Evolutionary conservation across 2,329 filamentous ascomycete genomes (phyloP).

Genomic region (Ophiocordyceps robertsii): DNA sequence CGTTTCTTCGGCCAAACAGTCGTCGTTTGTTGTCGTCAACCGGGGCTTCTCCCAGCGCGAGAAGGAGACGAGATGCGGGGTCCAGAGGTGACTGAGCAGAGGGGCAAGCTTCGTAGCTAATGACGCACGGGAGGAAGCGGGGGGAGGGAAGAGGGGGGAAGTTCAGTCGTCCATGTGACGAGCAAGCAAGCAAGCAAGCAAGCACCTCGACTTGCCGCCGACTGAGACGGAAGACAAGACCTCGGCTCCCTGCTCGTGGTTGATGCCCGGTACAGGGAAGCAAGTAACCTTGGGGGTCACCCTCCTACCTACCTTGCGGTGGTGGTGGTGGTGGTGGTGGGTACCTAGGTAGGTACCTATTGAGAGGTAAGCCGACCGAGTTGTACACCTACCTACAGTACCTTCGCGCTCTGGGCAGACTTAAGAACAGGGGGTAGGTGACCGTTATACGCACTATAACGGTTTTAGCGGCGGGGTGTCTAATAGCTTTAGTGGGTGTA

Average conservation of each 20-base stretch:
- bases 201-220: neutral
- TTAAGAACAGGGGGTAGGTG: too few relatives aligned
- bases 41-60: neutral
- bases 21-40: neutral
- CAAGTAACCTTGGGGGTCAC: too few relatives aligned
- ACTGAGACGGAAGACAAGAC: neutral
- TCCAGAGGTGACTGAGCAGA: neutral
- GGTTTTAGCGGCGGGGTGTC: too few relatives aligned
- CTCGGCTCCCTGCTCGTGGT: neutral
- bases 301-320: too few relatives aligned
- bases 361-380: too few relatives aligned
- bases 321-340: too few relatives aligned
- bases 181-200: neutral
- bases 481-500: too few relatives aligned
- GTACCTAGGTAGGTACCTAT: too few relatives aligned
- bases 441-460: too few relatives aligned
- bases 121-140: too few relatives aligned
- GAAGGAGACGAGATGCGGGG: neutral
- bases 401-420: too few relatives aligned
- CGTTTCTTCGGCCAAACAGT: neutral
- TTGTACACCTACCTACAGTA: too few relatives aligned
- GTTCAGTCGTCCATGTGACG: neutral
- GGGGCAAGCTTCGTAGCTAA: neutral
- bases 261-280: neutral
- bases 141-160: neutral